Conservation (phyloP, 1,284 basidiomycete genomes). For the Pseudozyma tsukubaensis region DNA sequence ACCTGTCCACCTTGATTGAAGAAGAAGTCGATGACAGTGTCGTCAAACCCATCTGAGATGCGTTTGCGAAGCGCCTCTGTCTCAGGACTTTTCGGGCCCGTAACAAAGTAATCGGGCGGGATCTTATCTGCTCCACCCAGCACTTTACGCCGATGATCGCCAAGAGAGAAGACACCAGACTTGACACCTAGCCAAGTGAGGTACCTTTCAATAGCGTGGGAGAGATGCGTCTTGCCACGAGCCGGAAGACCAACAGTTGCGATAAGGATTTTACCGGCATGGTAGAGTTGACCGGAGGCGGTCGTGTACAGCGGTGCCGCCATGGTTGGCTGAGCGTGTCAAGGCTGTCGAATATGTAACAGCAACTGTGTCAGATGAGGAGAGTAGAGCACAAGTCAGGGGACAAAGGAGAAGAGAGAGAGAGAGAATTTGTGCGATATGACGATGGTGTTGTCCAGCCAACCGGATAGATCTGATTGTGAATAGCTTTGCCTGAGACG, state of each 20-base stretch:
- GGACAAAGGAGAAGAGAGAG: too few species aligned
- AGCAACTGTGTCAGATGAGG: too few species aligned
- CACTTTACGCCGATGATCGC: constrained; percentile 90
- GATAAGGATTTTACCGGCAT: constrained; percentile 93
- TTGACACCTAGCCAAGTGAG: constrained; percentile 97
- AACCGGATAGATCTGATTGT: too few species aligned
- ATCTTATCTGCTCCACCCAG: constrained; percentile 87
- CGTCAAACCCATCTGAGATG: constrained; percentile 84
- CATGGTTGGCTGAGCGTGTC: constrained; percentile 60
- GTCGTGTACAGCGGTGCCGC: constrained; percentile 63
- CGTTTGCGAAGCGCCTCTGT: constrained; percentile 81
- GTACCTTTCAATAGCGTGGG: constrained; percentile 92
- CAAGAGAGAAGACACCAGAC: constrained; percentile 90
- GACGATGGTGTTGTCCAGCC: too few species aligned
- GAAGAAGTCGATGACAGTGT: constrained; percentile 90
- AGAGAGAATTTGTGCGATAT: too few species aligned
- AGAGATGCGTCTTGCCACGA: constrained; percentile 94
- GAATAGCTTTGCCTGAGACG: too few species aligned
- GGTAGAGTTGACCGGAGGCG: constrained; percentile 79
- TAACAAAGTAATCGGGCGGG: constrained; percentile 89
- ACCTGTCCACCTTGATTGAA: constrained; percentile 83
- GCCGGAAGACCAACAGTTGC: constrained; percentile 87
- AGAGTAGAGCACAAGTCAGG: too few species aligned
- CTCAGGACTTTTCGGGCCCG: constrained; percentile 71
- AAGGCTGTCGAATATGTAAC: too few species aligned